These are phyloP conservation scores for Fusarium papillatum DNA, from an alignment of 2,329 filamentous ascomycete genomes.

Conservation along the genomic window DNA sequence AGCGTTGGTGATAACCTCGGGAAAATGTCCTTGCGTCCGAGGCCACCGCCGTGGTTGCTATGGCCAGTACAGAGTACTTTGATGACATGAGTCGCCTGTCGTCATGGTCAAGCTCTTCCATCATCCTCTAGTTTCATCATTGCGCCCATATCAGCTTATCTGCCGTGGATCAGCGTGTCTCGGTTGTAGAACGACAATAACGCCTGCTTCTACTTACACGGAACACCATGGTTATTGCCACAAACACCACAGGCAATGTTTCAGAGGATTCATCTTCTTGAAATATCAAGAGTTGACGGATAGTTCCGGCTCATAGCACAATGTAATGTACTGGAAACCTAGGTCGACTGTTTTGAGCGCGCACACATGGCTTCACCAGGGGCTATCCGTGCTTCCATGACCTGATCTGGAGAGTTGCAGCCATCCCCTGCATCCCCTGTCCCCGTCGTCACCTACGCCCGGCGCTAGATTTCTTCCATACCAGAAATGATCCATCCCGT, in stretches of 20 bases:
- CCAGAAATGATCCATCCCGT: slow-evolving; percentile 21
- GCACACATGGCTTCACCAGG: slow-evolving; percentile 38
- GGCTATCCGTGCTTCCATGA: slow-evolving; percentile 30
- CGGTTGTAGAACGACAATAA: neutral
- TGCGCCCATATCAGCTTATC: neutral
- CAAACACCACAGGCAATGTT: neutral
- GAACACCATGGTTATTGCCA: neutral
- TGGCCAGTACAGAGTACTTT: neutral
- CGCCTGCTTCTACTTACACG: neutral
- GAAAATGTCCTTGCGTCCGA: neutral
- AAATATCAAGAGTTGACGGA: neutral
- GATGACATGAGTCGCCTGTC: neutral
- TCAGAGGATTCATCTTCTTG: neutral
- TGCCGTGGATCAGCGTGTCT: neutral
- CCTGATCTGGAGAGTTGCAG: slow-evolving; percentile 33
- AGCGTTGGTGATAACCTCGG: neutral
- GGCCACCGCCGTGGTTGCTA: neutral
- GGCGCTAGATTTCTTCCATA: slow-evolving; percentile 19
- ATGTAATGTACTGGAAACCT: neutral
- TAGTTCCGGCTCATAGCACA: neutral
- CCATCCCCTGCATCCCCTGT: slow-evolving; percentile 33
- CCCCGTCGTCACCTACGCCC: slow-evolving; percentile 12
- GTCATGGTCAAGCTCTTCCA: neutral
- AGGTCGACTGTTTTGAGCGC: slow-evolving; percentile 2
- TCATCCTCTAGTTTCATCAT: neutral